Evolutionary conservation across 441 rosid genomes (phyloP).

Genomic region (Jatropha multifida): DNA sequence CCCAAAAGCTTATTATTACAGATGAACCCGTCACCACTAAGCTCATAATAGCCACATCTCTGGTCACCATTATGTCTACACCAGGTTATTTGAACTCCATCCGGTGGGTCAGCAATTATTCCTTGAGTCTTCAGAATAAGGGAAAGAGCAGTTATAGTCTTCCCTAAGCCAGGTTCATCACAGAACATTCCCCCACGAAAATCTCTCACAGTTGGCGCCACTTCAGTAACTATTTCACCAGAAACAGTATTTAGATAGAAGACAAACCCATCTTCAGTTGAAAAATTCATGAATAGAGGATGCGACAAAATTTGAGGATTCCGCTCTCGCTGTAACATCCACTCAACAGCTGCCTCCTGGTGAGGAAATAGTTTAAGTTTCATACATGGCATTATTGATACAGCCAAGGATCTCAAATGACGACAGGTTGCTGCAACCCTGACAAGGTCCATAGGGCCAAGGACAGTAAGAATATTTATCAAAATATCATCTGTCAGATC

Average conservation of each 20-base stretch:
- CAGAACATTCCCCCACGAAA: conserved; percentile 96
- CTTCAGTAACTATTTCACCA: conserved; percentile 64
- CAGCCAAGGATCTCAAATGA: conserved; percentile 67
- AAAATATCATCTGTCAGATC: conserved; percentile 68
- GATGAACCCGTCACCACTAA: conserved; percentile 41
- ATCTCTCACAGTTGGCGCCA: conserved; percentile 66
- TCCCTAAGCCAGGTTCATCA: conserved; percentile 98
- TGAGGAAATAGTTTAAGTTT: conserved; percentile 89
- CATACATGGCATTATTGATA: conserved; percentile 74
- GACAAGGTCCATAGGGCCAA: conserved; percentile 63
- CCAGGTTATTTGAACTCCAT: conserved; percentile 66
- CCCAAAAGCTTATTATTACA: conserved; percentile 35
- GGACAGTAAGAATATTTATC: conserved; percentile 46
- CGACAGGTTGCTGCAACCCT: conserved; percentile 71
- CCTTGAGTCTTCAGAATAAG: conserved; percentile 89
- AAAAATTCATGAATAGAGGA: conserved; percentile 63
- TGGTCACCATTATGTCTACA: conserved; percentile 62
- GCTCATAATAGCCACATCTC: conserved; percentile 83
- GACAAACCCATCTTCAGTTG: conserved; percentile 69
- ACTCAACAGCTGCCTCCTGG: conserved; percentile 86
- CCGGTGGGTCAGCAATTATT: conserved; percentile 74
- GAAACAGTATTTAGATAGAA: conserved; percentile 63
- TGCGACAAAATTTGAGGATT: conserved; percentile 56
- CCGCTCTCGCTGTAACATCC: conserved; percentile 93
- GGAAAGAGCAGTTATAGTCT: conserved; percentile 89